Evolutionary conservation across 2,329 filamentous ascomycete genomes (phyloP).

Genomic region (Cadophora gregata): DNA sequence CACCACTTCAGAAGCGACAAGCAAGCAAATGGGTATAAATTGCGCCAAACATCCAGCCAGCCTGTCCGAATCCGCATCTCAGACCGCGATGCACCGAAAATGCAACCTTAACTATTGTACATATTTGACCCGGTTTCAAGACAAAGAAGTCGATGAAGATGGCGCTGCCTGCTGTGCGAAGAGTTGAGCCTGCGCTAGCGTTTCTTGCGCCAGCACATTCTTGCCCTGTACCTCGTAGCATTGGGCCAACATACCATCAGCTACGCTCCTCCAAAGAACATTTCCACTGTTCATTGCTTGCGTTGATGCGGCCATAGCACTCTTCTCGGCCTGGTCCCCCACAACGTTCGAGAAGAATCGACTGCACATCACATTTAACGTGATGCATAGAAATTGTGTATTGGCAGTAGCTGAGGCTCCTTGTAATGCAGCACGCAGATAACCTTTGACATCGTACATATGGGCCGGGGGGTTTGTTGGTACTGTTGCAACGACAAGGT

Average conservation of each 20-base stretch:
- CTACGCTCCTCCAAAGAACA: slow-evolving; percentile 79
- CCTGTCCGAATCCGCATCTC: not conserved
- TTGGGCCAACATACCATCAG: slow-evolving; percentile 77
- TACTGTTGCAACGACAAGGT: slow-evolving; percentile 74
- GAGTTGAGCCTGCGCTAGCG: slow-evolving; percentile 50
- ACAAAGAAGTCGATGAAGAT: not conserved
- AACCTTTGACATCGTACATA: slow-evolving; percentile 79
- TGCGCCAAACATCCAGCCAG: slow-evolving; percentile 27
- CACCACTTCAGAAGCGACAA: not conserved
- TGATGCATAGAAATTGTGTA: slow-evolving; percentile 80
- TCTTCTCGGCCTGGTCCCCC: slow-evolving; percentile 83
- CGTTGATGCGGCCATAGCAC: slow-evolving; percentile 70
- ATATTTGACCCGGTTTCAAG: not conserved
- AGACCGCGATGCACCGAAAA: slow-evolving; percentile 10
- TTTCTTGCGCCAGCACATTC: slow-evolving; percentile 53
- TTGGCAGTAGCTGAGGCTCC: slow-evolving; percentile 74
- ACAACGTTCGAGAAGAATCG: slow-evolving; percentile 62
- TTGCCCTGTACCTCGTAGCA: slow-evolving; percentile 77
- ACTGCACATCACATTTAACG: slow-evolving; percentile 83
- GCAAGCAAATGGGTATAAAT: slow-evolving; percentile 40
- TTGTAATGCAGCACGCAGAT: slow-evolving; percentile 75
- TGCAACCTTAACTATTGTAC: not conserved
- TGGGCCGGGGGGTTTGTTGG: slow-evolving; percentile 65
- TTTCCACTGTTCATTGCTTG: slow-evolving; percentile 75
- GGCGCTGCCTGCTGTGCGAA: slow-evolving; percentile 36